Percentiles rank a stretch among this genome's conserved stretches.
These are phyloP conservation scores for Eutypella sp. DNA, from an alignment of 2,329 filamentous ascomycete genomes.

Conservation along the genomic window DNA sequence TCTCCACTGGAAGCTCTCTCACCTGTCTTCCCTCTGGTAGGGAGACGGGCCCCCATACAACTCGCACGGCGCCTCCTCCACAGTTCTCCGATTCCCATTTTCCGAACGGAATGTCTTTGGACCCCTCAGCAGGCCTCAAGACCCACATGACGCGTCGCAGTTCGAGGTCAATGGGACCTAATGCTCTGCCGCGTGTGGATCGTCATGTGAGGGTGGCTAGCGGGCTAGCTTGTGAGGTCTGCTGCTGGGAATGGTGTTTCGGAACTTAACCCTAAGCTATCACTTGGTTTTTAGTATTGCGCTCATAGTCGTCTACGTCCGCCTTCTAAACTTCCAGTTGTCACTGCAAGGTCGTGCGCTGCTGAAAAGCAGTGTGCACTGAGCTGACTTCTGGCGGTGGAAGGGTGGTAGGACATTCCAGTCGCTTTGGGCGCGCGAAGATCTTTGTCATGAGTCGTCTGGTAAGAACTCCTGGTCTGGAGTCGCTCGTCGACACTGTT, in stretches of 20 bases:
- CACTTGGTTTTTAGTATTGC: constrained; percentile 72
- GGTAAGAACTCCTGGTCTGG: constrained; percentile 69
- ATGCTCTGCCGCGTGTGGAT: constrained; percentile 43
- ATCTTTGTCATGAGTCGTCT: constrained; percentile 66
- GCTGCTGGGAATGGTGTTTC: constrained; percentile 54
- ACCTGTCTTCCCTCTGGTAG: constrained; percentile 22
- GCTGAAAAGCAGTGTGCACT: constrained; percentile 46
- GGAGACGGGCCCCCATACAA: constrained; percentile 29
- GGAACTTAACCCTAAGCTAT: constrained; percentile 97
- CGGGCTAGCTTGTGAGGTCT: constrained; percentile 36
- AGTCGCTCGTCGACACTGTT: constrained; percentile 68
- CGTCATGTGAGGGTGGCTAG: constrained; percentile 35
- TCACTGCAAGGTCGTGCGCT: constrained; percentile 31
- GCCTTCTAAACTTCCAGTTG: constrained; percentile 55
- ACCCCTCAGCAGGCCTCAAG: constrained; percentile 35
- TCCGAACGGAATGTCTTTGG: constrained; percentile 60
- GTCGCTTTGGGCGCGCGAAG: constrained; percentile 52
- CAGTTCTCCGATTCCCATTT: constrained; percentile 74
- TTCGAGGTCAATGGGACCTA: constrained; percentile 56
- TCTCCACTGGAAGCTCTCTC: constrained; percentile 41
- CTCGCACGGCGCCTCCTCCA: constrained; percentile 71
- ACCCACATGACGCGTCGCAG: constrained; percentile 47
- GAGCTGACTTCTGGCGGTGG: constrained; percentile 35
- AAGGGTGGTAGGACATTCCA: constrained; percentile 51
- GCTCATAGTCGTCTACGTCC: constrained; percentile 63